phyloP scores from a whole-genome alignment of 2,329 filamentous ascomycete species.

The Colletotrichum trifolii region DNA sequence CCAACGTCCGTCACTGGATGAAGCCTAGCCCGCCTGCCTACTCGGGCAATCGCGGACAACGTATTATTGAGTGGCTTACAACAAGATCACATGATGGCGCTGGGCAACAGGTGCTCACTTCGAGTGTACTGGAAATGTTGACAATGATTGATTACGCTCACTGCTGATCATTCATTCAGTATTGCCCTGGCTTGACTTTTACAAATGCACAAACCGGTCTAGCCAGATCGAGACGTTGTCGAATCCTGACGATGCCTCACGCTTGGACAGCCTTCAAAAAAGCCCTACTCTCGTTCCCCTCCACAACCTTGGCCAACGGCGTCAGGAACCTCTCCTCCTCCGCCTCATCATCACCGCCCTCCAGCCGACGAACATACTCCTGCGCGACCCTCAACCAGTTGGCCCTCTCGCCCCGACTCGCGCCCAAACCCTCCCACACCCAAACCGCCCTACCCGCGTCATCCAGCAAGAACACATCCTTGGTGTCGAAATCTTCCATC shows the following conservation, averaged over 20 bases:
- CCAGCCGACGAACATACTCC: conserved; percentile 60
- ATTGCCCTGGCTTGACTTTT: too few species aligned
- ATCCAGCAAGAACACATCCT: conserved; percentile 72
- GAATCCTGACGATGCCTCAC: conserved; percentile 18
- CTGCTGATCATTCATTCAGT: too few species aligned
- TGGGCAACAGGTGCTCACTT: too few species aligned
- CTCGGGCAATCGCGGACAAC: too few species aligned
- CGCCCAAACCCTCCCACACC: conserved; percentile 73
- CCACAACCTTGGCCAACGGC: conserved; percentile 66
- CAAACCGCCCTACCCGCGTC: conserved; percentile 68
- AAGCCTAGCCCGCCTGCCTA: too few species aligned
- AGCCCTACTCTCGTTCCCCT: conserved; percentile 65
- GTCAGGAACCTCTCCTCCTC: conserved; percentile 51
- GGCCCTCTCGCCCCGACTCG: conserved; percentile 68
- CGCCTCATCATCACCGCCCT: conserved; percentile 43
- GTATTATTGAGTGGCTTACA: too few species aligned
- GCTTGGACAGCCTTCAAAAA: conserved; percentile 61
- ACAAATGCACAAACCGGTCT: too few species aligned
- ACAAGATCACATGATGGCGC: too few species aligned
- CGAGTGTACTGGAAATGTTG: too few species aligned
- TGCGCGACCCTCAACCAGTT: conserved; percentile 71
- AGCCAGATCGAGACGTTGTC: too few species aligned
- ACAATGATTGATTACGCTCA: too few species aligned
- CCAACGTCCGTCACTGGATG: too few species aligned
- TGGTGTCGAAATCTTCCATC: conserved; percentile 62